Evolutionary conservation across 345 rosid species (phyloP).

Genomic region (Melaleuca quinquenervia): DNA sequence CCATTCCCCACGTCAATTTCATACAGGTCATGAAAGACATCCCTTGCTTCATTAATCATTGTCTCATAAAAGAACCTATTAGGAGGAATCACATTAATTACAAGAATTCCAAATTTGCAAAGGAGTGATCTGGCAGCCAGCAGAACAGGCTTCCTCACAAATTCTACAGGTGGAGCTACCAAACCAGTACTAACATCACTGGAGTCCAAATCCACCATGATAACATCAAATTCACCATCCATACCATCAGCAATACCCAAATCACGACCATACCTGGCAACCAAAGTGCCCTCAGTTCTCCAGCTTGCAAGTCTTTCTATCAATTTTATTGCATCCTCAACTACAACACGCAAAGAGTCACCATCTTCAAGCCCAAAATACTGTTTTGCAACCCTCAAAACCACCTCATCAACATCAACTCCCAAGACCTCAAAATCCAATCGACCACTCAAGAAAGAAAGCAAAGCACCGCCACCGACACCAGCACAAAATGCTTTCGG

Average conservation of each 20-base stretch:
- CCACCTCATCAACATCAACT: conserved; percentile 59
- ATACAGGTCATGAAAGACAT: conserved; percentile 44
- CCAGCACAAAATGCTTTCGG: conserved; percentile 72
- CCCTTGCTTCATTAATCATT: conserved; percentile 19
- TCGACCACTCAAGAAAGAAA: conserved; percentile 41
- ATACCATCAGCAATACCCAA: not conserved
- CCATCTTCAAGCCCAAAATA: conserved; percentile 60
- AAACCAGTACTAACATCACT: conserved; percentile 34
- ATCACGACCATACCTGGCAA: not conserved
- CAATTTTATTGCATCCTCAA: conserved; percentile 47
- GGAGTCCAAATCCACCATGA: conserved; percentile 83
- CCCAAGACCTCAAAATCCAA: conserved; percentile 61
- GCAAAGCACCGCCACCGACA: conserved; percentile 80
- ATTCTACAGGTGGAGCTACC: conserved; percentile 65
- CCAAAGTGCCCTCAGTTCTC: not conserved
- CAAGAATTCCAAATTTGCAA: conserved; percentile 40
- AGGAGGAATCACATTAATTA: conserved; percentile 59
- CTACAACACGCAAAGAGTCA: conserved; percentile 14
- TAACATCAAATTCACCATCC: conserved; percentile 37
- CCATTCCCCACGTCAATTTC: conserved; percentile 71
- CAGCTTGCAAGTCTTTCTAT: conserved; percentile 25
- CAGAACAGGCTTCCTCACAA: conserved; percentile 34
- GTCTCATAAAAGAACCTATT: conserved; percentile 23
- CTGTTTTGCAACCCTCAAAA: conserved; percentile 37
- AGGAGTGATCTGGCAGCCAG: conserved; percentile 43